Conservation (phyloP, 75 land plant genomes). For the Pinus taeda region DNA sequence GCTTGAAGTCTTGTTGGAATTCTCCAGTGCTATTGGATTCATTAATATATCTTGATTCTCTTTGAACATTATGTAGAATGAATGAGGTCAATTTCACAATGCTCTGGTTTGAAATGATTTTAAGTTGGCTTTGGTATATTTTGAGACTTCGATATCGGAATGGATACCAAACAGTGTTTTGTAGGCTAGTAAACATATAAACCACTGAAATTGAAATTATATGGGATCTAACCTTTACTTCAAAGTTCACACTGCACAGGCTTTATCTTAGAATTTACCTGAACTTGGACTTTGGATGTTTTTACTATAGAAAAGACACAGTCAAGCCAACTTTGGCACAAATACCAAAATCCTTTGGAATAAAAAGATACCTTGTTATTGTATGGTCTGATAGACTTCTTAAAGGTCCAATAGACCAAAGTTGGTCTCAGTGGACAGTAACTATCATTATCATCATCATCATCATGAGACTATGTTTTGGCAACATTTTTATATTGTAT, state of each 20-base stretch:
- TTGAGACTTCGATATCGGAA: not conserved
- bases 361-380: too few relatives aligned
- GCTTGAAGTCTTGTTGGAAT: not conserved
- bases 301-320: not conserved
- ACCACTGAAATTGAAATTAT: not conserved
- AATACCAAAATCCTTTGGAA: not conserved
- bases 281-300: not conserved
- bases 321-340: not conserved
- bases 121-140: not conserved
- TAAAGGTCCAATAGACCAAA: too few relatives aligned
- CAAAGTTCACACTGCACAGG: too few relatives aligned
- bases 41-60: not conserved
- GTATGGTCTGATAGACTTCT: too few relatives aligned
- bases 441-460: too few relatives aligned
- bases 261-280: too few relatives aligned
- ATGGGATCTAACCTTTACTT: not conserved
- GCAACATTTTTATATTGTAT: not conserved
- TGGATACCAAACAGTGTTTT: not conserved
- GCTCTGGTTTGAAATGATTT: not conserved
- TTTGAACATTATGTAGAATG: not conserved
- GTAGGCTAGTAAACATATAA: not conserved
- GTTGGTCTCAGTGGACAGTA: too few relatives aligned
- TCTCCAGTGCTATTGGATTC: not conserved
- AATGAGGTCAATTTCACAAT: not conserved
- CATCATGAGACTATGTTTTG: not conserved